A percentile compares a stretch with the other conserved stretches of the same genome.
Conservation (phyloP, 2,329 filamentous ascomycete genomes). For the Aspergillus ibericus region DNA sequence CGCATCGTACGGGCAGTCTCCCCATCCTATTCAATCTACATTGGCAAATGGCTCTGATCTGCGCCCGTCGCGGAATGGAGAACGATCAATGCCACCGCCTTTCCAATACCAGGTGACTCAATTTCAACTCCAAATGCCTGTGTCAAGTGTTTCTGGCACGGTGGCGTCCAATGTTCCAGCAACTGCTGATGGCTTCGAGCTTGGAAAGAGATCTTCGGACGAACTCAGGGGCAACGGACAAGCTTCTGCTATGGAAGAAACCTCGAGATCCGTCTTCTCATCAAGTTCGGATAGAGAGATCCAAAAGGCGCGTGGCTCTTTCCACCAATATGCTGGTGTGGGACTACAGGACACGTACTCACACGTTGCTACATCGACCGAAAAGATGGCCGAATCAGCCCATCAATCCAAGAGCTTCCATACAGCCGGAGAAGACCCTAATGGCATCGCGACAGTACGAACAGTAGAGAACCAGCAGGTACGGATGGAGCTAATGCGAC, state of each 20-base stretch:
- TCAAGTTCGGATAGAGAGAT: conserved; percentile 8
- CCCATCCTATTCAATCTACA: conserved; percentile 4
- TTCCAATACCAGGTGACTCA: conserved; percentile 20
- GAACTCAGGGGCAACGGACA: neutral
- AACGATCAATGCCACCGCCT: conserved; percentile 4
- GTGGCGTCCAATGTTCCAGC: conserved; percentile 1
- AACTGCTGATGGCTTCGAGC: neutral
- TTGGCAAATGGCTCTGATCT: neutral
- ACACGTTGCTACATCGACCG: conserved; percentile 9
- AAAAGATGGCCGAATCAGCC: conserved; percentile 8
- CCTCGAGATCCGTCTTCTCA: conserved; percentile 4
- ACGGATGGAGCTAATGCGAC: conserved; percentile 25
- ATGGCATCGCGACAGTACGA: conserved; percentile 21
- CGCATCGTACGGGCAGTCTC: conserved; percentile 10
- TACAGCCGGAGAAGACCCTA: conserved; percentile 7
- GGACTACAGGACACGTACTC: conserved; percentile 12
- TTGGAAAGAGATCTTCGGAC: neutral
- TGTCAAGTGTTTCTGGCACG: conserved; percentile 1
- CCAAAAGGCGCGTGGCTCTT: conserved; percentile 11
- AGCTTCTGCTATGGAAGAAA: neutral
- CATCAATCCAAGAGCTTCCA: conserved; percentile 4
- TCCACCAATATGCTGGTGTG: conserved; percentile 12
- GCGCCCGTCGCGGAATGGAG: neutral
- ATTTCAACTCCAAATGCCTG: conserved; percentile 24
- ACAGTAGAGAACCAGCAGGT: conserved; percentile 19